Base-by-base conservation (phyloP, 2,329 filamentous ascomycete species). In the Alternaria novae-zelandiae region DNA sequence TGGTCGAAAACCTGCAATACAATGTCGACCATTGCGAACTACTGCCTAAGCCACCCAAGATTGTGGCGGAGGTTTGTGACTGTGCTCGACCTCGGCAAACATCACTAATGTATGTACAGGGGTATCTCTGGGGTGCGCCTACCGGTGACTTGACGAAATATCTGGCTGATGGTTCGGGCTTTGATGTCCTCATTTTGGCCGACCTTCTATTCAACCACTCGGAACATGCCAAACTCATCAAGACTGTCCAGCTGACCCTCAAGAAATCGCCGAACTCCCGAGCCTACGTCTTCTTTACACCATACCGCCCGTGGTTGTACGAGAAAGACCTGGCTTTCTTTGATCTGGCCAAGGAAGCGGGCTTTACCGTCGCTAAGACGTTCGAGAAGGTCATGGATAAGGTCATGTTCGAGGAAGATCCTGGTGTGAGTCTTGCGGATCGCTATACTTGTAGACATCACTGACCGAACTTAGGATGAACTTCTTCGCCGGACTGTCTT, bases 141-240 rank as follows among this genome's bases (percentile, higher is more conserved):
- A 81, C 88, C 1, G 79, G 81, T 26, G 82, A 84, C 4, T 77
- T 97, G 23, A 82, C 90, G 12, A 82, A 82, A 6, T 84, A 89
- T 66, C 80, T 95, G 2, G 81, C 83, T n/a, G 62, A 77, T 2
- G 66, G 68, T 15, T 71, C 71, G 9, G 83, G 83, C 0, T 97
- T 96, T 75, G 93, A 97, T 77, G 84, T 96, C 6, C 79, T 97
- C 25, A 90, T 98, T 61, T 86, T 97, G 46, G 94, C 94, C 4
- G 95, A 97, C 78, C 85, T 97, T 54, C 86, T 97, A 4, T 98
- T 97, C 82, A 92, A 96, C 64, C 94, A 97, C 78, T 91, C 90
- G 5, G 94, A 97, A 82, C 95, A 97, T 75, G 83, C 81, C 2
- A 93, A 92, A 73, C 84, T 97, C 64, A 84, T 96, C 68, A 85